These are phyloP conservation scores for Aureobasidium lini DNA, from an alignment of 2,329 filamentous ascomycete species.

Conservation along the genomic window DNA sequence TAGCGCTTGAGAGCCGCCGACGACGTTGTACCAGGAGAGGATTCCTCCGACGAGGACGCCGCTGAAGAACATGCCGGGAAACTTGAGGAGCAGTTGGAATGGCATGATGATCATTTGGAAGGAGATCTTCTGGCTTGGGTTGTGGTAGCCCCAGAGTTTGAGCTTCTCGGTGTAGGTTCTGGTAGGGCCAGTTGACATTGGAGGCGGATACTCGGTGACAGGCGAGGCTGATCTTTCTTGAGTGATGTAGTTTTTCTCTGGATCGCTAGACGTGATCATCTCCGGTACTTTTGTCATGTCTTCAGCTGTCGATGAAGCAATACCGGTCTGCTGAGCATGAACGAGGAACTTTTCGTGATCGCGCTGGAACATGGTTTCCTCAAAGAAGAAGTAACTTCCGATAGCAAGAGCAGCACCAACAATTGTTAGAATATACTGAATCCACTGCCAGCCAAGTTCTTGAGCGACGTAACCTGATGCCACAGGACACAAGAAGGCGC, in stretches of 20 bases:
- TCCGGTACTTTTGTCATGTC: no score
- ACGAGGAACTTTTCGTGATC: conserved; percentile 6
- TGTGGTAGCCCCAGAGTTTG: conserved; percentile 18
- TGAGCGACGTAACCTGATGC: conserved; percentile 31
- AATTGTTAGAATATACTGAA: background rate
- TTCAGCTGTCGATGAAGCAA: no score
- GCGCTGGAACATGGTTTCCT: conserved; percentile 10
- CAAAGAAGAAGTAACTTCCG: conserved; percentile 7
- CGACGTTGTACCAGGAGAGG: conserved; percentile 14
- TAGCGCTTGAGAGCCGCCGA: conserved; percentile 7
- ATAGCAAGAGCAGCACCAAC: background rate
- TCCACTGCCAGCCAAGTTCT: conserved; percentile 29
- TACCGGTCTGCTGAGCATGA: background rate
- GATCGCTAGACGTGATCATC: no score
- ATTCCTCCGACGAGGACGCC: conserved; percentile 13
- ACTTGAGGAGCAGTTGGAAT: background rate
- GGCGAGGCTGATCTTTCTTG: no score
- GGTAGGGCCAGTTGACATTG: no score
- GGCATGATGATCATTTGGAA: conserved; percentile 15
- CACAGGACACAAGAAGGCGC: conserved; percentile 31
- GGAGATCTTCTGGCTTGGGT: conserved; percentile 18
- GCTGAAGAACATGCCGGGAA: conserved; percentile 4
- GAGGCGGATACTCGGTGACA: no score
- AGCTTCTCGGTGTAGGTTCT: conserved; percentile 15
- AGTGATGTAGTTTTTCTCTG: no score